phyloP scores from a whole-genome alignment of 2,329 filamentous ascomycete genomes.

The Xylaria sp. region DNA sequence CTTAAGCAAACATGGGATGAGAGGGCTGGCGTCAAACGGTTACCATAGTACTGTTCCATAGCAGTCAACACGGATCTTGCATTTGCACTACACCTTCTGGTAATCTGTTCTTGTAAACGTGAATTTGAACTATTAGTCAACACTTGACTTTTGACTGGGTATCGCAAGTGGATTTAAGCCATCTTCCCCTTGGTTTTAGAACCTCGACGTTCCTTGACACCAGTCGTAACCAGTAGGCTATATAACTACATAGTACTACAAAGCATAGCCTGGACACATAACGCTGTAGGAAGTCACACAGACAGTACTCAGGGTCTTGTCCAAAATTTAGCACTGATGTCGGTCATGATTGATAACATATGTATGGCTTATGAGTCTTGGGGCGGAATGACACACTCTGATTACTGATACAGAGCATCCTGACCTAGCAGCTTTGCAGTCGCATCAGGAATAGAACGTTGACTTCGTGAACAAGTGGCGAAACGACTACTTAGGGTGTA shows the following conservation, averaged over 20 bases:
- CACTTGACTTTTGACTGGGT: not conserved
- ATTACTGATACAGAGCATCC: not conserved
- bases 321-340: not conserved
- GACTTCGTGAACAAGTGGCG: slow-evolving; percentile 1
- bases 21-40: slow-evolving; percentile 50
- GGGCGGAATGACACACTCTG: not conserved
- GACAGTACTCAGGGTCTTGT: not conserved
- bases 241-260: not conserved
- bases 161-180: not conserved
- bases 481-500: not conserved
- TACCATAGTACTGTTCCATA: slow-evolving; percentile 50
- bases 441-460: not conserved
- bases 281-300: not conserved
- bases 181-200: not conserved
- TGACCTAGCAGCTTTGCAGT: not conserved
- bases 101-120: slow-evolving; percentile 6
- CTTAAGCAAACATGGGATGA: slow-evolving; percentile 48
- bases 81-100: slow-evolving; percentile 44
- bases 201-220: not conserved
- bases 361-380: not conserved
- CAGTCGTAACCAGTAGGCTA: no score
- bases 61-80: slow-evolving; percentile 51
- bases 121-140: not conserved
- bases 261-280: not conserved
- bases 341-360: not conserved